Evolutionary conservation across 2,329 filamentous ascomycete species (phyloP), one percentile per base, ranked within the genome.

Genomic region (Arachnomyces sp.): DNA sequence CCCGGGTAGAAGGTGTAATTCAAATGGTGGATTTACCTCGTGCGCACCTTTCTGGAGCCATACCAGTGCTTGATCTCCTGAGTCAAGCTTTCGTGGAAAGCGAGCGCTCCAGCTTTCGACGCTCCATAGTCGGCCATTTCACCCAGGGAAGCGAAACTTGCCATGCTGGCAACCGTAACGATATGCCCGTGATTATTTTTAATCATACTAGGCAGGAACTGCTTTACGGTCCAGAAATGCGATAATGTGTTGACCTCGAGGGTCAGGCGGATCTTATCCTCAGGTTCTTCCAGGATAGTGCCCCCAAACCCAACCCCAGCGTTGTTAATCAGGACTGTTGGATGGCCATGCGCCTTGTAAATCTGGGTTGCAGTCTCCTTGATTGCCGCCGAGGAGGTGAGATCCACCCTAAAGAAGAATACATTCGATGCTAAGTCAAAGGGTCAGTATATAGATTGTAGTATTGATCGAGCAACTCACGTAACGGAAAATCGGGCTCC

Each of bases 131-230:
- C 72, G 8, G 68, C 68, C 45, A 77, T 69, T 21, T n/a, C 66
- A 1, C 62, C 66, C 3, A 69, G 46, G 1, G 60, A 59, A 4
- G 73, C 43, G 49, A 72, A 77, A 28, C 68, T 71, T 7, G 72
- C 72, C 51, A 71, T 62, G 43, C 69, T 74, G 2, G 75, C 74
- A 11, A 79, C 63, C 0, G 73, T 76, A 8, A 80, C 63, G 25
- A 79, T 61, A 45, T 78, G 75, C 3, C 75, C 76, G 47, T 75
- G 73, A 47, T 74, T 69, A n/a, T 59, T 56, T 33, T 52, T 50
- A 14, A 74, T 51, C 72, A 76, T 76, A 36, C 59, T 57, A 0
- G 73, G 73, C 28, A 76, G 48, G 55, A 76, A 75, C 45, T 72
- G 70, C 38, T 68, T 63, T 7, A 72, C 65, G 42, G 65, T 70